Conservation (phyloP, 1,284 basidiomycete species). For the Irpex sp. region DNA sequence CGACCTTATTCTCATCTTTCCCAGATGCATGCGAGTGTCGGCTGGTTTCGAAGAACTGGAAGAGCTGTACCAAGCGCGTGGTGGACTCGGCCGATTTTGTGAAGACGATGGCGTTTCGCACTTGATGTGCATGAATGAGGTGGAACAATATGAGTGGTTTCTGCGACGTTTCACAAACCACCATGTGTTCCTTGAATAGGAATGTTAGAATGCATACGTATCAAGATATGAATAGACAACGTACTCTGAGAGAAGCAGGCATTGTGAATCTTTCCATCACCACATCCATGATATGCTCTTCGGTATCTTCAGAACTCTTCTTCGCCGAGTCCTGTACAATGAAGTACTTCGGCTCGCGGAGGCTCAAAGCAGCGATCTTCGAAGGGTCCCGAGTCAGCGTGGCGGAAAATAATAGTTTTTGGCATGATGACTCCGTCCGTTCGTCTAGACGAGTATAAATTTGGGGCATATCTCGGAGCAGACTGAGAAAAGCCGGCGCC, state of each 20-base stretch:
- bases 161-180: conserved; percentile 73
- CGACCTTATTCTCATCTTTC: conserved; percentile 29
- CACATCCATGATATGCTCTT: conserved; percentile 43
- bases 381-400: conserved; percentile 94
- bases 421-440: conserved; percentile 65
- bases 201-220: conserved; percentile 25
- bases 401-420: conserved; percentile 96
- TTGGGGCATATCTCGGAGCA: conserved; percentile 36
- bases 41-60: conserved; percentile 78
- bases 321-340: conserved; percentile 58
- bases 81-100: conserved; percentile 96
- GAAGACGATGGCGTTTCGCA: conserved; percentile 84
- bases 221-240: conserved; percentile 14
- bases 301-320: conserved; percentile 26
- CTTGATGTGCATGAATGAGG: conserved; percentile 62
- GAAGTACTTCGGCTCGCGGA: conserved; percentile 86
- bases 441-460: conserved; percentile 52
- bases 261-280: conserved; percentile 80
- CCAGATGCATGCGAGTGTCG: conserved; percentile 24
- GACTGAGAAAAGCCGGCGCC: conserved; percentile 54
- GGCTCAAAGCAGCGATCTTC: conserved; percentile 81
- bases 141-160: conserved; percentile 93
- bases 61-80: conserved; percentile 74
- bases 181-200: conserved; percentile 69
- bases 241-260: conserved; percentile 71